Conservation (phyloP, 129 eudicot genomes). For the Artemisia tridentata region DNA sequence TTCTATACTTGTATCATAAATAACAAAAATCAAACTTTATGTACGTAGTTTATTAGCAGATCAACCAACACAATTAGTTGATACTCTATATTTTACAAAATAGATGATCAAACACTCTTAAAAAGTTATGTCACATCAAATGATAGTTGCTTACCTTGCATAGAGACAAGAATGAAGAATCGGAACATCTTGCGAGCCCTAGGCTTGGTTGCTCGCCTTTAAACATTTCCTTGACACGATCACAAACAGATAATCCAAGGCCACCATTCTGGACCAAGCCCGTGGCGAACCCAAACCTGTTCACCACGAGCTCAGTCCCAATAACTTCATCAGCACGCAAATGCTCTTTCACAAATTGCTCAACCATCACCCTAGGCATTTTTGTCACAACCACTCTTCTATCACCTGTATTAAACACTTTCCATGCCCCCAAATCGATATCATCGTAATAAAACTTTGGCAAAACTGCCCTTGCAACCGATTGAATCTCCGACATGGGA, state of each 20-base stretch:
- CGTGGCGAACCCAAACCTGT: constrained; percentile 72
- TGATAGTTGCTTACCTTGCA: constrained; percentile 54
- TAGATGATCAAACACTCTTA: too few species aligned
- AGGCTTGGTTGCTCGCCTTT: constrained; percentile 45
- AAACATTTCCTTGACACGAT: constrained; percentile 40
- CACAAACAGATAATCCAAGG: constrained; percentile 29
- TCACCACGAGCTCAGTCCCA: constrained; percentile 76
- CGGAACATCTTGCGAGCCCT: constrained; percentile 55
- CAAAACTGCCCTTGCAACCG: constrained; percentile 89
- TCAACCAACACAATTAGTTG: too few species aligned
- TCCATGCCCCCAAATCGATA: constrained; percentile 78
- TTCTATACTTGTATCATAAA: too few species aligned
- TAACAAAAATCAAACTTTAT: too few species aligned
- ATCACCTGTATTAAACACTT: constrained; percentile 54
- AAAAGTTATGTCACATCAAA: not conserved
- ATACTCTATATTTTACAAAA: too few species aligned
- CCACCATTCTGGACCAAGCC: constrained; percentile 52
- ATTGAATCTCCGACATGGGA: constrained; percentile 65
- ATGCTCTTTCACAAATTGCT: constrained; percentile 85
- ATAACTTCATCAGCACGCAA: constrained; percentile 72
- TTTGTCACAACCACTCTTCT: constrained; percentile 76
- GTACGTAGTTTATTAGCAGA: too few species aligned
- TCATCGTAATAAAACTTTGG: constrained; percentile 88
- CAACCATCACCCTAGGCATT: constrained; percentile 82
- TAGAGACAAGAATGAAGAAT: constrained; percentile 42